Percentiles rank a stretch among this genome's conserved stretches.
Conservation (phyloP, 192 early-diverging fungal species). For the Helicostylum pulchrum region DNA sequence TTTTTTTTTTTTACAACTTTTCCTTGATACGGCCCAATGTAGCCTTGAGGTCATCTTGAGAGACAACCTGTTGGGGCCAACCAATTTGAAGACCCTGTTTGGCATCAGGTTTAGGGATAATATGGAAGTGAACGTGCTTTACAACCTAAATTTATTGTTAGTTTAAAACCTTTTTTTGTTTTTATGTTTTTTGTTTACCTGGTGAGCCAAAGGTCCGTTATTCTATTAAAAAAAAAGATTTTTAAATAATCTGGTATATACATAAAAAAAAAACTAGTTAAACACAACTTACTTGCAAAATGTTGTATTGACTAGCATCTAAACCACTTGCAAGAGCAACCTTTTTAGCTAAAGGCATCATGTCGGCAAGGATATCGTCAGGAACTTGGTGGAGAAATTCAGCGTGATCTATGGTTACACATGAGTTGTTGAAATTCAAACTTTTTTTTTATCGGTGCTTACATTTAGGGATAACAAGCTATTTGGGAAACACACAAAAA, state of each 20-base stretch:
- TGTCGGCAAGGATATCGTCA: conserved; percentile 77
- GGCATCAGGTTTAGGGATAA: conserved; percentile 71
- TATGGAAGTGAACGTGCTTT: conserved; percentile 93
- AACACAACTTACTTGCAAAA: conserved; percentile 64
- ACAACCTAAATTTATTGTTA: conserved; percentile 60
- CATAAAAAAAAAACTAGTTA: not conserved
- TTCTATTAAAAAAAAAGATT: conserved; percentile 36
- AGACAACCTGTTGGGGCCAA: conserved; percentile 49
- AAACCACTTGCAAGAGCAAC: conserved; percentile 71
- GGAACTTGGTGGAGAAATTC: conserved; percentile 88
- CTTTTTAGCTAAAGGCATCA: conserved; percentile 87
- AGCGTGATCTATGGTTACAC: conserved; percentile 63
- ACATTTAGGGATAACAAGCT: conserved; percentile 75
- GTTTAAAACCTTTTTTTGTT: not conserved
- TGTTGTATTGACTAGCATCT: conserved; percentile 75
- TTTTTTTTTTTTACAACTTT: conserved; percentile 24
- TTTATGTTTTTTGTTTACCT: conserved; percentile 37
- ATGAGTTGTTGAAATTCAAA: not conserved
- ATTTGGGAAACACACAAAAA: not conserved
- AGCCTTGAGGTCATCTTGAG: conserved; percentile 26
- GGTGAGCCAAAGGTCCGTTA: conserved; percentile 55
- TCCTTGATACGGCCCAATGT: conserved; percentile 25
- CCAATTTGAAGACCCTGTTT: conserved; percentile 69
- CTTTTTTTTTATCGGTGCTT: conserved; percentile 11
- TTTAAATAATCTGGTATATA: not conserved